Evolutionary conservation across 148 eudicot genomes (phyloP).

Genomic region (Rhododendron williamsianum): DNA sequence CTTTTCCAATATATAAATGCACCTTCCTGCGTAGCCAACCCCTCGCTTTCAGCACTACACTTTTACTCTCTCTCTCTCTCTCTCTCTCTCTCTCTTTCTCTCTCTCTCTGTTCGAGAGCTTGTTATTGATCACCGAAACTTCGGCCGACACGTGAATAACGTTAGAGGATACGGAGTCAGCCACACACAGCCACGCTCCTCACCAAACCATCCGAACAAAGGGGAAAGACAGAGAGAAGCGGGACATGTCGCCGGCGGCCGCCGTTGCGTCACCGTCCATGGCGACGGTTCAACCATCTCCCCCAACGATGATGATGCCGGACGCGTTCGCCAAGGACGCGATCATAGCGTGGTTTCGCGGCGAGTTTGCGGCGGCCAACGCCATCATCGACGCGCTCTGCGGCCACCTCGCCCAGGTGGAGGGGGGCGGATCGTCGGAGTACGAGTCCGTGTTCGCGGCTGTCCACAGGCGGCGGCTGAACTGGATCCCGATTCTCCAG

Average conservation of each 20-base stretch:
- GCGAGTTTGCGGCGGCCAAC: conserved; percentile 96
- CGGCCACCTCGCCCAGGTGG: conserved; percentile 53
- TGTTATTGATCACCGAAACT: background rate
- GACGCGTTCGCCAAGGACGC: conserved; percentile 60
- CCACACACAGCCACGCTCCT: conserved; percentile 44
- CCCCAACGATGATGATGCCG: conserved; percentile 13
- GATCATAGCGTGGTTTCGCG: conserved; percentile 75
- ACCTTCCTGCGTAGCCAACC: background rate
- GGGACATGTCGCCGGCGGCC: conserved; percentile 61
- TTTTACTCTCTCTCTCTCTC: conserved; percentile 13
- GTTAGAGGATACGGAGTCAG: conserved; percentile 26
- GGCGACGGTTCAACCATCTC: conserved; percentile 14
- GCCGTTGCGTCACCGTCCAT: conserved; percentile 30
- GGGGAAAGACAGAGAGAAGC: background rate
- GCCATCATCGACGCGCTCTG: conserved; percentile 90
- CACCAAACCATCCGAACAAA: conserved; percentile 9
- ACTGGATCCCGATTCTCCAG: conserved; percentile 95
- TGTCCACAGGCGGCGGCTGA: conserved; percentile 66
- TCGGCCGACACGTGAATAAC: background rate
- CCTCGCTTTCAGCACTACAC: background rate
- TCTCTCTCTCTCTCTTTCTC: conserved; percentile 12
- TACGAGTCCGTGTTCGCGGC: conserved; percentile 62
- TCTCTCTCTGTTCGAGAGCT: conserved; percentile 7
- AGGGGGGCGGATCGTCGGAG: conserved; percentile 19
- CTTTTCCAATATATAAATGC: background rate